Evolutionary conservation across 495 filamentous ascomycete genomes (phyloP).

Genomic region (Hypoxylon fuscum): DNA sequence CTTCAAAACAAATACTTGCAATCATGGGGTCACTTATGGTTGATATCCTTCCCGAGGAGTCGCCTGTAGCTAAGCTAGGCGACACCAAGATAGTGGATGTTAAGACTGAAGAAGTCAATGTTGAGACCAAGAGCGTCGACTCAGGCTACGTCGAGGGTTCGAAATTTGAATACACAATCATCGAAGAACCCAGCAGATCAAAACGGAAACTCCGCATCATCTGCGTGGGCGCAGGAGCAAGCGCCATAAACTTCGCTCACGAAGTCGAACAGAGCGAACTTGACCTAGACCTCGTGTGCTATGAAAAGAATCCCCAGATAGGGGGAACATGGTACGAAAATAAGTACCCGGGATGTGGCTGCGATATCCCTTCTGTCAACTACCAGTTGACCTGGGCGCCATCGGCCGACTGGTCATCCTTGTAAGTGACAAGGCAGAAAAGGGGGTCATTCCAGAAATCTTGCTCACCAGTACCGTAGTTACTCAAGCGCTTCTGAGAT

Average conservation of each 20-base stretch:
- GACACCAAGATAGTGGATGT: too few species aligned
- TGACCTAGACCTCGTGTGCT: conserved; percentile 33
- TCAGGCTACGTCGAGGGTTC: too few species aligned
- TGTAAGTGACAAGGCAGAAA: too few species aligned
- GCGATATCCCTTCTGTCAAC: conserved; percentile 44
- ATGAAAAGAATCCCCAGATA: conserved; percentile 69
- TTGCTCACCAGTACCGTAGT: not conserved
- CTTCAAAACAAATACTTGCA: too few species aligned
- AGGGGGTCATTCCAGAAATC: too few species aligned
- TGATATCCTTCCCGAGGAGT: too few species aligned
- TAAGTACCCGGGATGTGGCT: conserved; percentile 61
- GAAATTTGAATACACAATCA: not conserved
- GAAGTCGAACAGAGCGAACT: not conserved
- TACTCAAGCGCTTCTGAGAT: conserved; percentile 48
- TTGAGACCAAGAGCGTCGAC: too few species aligned
- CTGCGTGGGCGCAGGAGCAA: not conserved
- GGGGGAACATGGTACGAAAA: conserved; percentile 73
- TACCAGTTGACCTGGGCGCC: conserved; percentile 56
- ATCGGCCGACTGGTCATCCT: conserved; percentile 50
- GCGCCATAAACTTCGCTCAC: not conserved
- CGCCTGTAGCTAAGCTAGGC: too few species aligned
- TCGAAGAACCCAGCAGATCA: not conserved
- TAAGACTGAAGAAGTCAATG: too few species aligned
- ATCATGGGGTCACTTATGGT: too few species aligned
- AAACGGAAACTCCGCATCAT: not conserved